Evolutionary conservation across 768 basidiomycete genomes (phyloP).

Genomic region (Podaxis carcinomalis): DNA sequence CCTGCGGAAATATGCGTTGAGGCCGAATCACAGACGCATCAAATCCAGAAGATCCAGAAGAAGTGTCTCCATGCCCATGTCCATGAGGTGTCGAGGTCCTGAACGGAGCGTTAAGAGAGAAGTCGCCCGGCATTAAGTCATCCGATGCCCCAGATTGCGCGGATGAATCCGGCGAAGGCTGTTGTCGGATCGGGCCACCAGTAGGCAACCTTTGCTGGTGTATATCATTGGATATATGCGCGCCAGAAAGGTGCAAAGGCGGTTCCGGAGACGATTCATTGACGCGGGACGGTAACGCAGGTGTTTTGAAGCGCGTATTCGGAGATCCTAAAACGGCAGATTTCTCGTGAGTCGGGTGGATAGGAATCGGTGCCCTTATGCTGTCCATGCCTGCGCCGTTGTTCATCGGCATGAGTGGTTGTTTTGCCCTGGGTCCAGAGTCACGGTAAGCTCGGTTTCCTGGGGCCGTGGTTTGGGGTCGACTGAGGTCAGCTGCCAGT

Average conservation of each 20-base stretch:
- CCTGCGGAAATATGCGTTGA: constrained; percentile 4
- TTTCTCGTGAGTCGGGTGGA: background rate
- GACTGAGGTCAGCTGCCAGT: background rate
- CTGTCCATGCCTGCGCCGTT: background rate
- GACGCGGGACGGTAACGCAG: background rate
- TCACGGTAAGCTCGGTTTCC: background rate
- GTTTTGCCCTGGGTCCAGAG: background rate
- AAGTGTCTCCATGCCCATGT: background rate
- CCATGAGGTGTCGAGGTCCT: constrained; percentile 1
- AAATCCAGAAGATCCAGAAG: background rate
- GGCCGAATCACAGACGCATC: background rate
- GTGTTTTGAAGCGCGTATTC: background rate
- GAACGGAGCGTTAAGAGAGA: background rate
- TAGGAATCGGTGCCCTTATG: background rate
- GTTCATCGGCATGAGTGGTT: background rate
- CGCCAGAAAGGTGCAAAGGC: background rate
- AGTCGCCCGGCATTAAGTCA: background rate
- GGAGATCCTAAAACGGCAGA: background rate
- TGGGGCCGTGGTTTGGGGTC: constrained; percentile 2
- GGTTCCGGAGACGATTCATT: background rate
- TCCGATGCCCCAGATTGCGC: background rate
- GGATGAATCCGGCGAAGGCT: constrained; percentile 2
- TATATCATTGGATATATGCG: constrained; percentile 6
- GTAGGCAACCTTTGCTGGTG: background rate
- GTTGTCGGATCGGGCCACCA: background rate